phyloP scores from a whole-genome alignment of 345 rosid genomes.

The Eucalyptus regnans region DNA sequence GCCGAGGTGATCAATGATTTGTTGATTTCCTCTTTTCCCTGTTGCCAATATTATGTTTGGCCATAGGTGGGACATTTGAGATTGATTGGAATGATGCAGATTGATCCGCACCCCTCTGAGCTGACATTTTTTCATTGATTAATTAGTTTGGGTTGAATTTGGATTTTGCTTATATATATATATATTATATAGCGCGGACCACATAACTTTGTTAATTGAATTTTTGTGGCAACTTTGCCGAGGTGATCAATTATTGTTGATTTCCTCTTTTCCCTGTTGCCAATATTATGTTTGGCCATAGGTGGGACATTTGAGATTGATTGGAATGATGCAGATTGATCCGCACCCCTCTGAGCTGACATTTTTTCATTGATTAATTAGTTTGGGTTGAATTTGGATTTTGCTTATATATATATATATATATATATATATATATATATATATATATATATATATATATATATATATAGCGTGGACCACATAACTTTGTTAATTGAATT shows the following conservation, averaged over 20 bases:
- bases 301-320: neutral
- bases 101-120: neutral
- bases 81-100: neutral
- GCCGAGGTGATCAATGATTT: constrained; percentile 4
- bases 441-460: too few relatives aligned
- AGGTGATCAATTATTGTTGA: constrained; percentile 3
- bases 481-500: neutral
- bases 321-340: neutral
- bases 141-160: neutral
- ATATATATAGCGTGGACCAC: neutral
- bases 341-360: neutral
- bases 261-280: constrained; percentile 23
- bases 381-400: neutral
- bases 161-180: neutral
- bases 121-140: neutral
- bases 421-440: too few relatives aligned
- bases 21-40: constrained; percentile 17
- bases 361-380: neutral
- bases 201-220: neutral
- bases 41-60: constrained; percentile 5
- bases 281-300: neutral
- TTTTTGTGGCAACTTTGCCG: constrained; percentile 13
- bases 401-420: neutral
- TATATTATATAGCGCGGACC: neutral
- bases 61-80: neutral